Evolutionary conservation across 768 basidiomycete genomes (phyloP).

Genomic region (Boletus rex-veris): DNA sequence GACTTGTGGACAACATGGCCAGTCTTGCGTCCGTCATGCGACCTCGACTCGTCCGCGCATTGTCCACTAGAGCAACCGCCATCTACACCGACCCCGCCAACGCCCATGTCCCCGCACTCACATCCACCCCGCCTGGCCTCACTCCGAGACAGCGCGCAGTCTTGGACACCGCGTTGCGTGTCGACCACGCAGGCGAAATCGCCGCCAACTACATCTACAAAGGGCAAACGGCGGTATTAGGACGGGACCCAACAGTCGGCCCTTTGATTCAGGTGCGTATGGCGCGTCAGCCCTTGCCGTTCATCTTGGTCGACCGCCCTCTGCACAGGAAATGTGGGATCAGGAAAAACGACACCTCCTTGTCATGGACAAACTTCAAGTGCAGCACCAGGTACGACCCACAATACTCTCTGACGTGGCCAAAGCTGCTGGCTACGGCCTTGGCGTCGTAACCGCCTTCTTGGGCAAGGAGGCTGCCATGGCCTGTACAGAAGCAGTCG

Average conservation of each 20-base stretch:
- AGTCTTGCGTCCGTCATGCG: conserved; percentile 14
- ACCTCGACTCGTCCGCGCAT: conserved; percentile 11
- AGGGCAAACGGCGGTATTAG: conserved; percentile 78
- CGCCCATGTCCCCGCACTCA: conserved; percentile 38
- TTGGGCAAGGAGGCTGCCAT: conserved; percentile 93
- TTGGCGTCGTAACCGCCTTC: conserved; percentile 82
- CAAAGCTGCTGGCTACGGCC: conserved; percentile 80
- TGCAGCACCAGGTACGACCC: conserved; percentile 81
- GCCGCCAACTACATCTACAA: conserved; percentile 95
- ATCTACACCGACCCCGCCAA: conserved; percentile 44
- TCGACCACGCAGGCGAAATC: conserved; percentile 94
- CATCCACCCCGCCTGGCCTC: conserved; percentile 55
- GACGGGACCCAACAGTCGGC: conserved; percentile 51
- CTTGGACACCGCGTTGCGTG: conserved; percentile 71
- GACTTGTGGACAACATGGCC: conserved; percentile 8
- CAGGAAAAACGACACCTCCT: conserved; percentile 89
- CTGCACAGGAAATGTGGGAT: conserved; percentile 90
- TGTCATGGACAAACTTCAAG: conserved; percentile 81
- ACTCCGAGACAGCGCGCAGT: conserved; percentile 44
- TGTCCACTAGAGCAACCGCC: conserved; percentile 40
- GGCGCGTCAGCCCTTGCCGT: not conserved
- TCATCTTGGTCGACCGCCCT: conserved; percentile 2
- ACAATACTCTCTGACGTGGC: conserved; percentile 82
- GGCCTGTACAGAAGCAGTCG: conserved; percentile 98
- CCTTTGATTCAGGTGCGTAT: conserved; percentile 70